Percentiles rank a stretch among this genome's conserved stretches.
Evolutionary conservation across 257 asterid genomes (phyloP).

Genomic region (Scutellaria minor): DNA sequence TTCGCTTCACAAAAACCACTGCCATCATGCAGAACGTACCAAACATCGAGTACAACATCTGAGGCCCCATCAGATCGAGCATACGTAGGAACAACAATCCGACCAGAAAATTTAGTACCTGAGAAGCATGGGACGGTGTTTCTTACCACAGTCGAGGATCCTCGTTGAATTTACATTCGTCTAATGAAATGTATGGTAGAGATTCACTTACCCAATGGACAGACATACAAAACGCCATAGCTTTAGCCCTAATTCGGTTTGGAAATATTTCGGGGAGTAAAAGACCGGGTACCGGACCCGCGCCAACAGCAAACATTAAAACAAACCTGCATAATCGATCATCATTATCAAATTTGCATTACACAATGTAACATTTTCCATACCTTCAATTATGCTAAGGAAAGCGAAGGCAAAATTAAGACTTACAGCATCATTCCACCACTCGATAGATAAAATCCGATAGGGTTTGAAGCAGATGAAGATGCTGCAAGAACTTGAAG

Average conservation of each 20-base stretch:
- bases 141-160: too few relatives aligned
- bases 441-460: conserved; percentile 59
- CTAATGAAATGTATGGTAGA: not conserved
- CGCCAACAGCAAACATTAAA: conserved; percentile 82
- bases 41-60: conserved; percentile 68
- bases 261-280: conserved; percentile 84
- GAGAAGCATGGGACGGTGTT: conserved; percentile 13
- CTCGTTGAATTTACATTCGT: not conserved
- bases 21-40: conserved; percentile 74
- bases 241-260: conserved; percentile 82
- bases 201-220: conserved; percentile 94
- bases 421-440: conserved; percentile 92
- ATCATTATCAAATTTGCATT: conserved; percentile 9
- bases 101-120: conserved; percentile 82
- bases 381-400: not conserved
- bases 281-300: conserved; percentile 94
- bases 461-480: conserved; percentile 46
- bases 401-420: conserved; percentile 5
- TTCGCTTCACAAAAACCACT: conserved; percentile 70
- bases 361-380: not conserved
- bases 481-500: conserved; percentile 79
- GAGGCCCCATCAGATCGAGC: conserved; percentile 85
- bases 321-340: conserved; percentile 68
- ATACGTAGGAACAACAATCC: conserved; percentile 82
- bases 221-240: conserved; percentile 91